Conservation (phyloP, 225 moss, liverwort and hornwort genomes). For the Anthoceros angustus region DNA sequence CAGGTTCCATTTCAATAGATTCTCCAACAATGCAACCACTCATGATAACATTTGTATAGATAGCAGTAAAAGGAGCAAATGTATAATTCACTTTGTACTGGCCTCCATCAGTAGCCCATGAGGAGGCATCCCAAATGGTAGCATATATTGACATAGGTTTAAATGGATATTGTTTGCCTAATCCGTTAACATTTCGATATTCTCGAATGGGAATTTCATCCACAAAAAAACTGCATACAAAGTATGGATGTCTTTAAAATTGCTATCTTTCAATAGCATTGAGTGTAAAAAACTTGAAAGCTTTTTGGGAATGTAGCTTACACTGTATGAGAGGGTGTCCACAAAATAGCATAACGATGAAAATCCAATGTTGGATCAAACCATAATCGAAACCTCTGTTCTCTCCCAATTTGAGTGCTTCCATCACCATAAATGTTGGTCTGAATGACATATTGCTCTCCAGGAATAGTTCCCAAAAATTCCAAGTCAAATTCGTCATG, state of each 20-base stretch:
- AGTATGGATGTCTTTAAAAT: background rate
- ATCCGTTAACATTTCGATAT: constrained; percentile 28
- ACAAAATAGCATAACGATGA: constrained; percentile 80
- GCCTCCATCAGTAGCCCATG: constrained; percentile 90
- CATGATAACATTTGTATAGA: constrained; percentile 50
- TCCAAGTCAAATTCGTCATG: constrained; percentile 96
- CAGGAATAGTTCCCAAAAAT: constrained; percentile 60
- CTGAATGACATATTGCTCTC: constrained; percentile 55
- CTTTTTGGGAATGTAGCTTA: constrained; percentile 22
- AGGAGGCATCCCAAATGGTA: constrained; percentile 84
- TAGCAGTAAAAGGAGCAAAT: constrained; percentile 53
- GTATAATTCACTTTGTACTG: constrained; percentile 64
- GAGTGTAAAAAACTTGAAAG: background rate
- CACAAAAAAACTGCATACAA: constrained; percentile 52
- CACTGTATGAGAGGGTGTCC: constrained; percentile 86
- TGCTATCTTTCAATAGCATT: background rate
- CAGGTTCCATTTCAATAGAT: background rate
- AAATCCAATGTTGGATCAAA: constrained; percentile 68
- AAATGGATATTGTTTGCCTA: constrained; percentile 53
- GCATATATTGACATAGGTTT: constrained; percentile 65
- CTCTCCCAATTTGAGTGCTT: constrained; percentile 56
- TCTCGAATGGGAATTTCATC: constrained; percentile 76
- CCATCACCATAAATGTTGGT: constrained; percentile 84
- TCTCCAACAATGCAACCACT: constrained; percentile 37
- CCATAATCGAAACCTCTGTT: constrained; percentile 83